Percentiles rank a stretch among this genome's conserved stretches.
phyloP scores from a whole-genome alignment of 2,329 filamentous ascomycete species.

The Aspergillus sp. region DNA sequence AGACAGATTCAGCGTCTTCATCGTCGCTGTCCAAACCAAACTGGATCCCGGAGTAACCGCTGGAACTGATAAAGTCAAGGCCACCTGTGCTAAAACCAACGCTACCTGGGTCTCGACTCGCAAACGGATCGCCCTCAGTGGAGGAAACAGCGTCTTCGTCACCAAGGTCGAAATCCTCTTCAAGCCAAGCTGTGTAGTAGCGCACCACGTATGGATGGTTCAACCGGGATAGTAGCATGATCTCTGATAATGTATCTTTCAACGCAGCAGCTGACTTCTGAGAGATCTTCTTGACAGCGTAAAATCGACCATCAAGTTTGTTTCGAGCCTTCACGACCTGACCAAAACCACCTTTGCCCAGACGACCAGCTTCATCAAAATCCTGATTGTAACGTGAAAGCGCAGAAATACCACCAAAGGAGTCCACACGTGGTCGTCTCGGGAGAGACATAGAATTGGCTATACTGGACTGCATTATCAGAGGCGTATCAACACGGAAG shows the following conservation, averaged over 20 bases:
- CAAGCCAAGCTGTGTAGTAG: conserved; percentile 94
- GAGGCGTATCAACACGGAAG: conserved; percentile 35
- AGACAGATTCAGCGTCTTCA: conserved; percentile 31
- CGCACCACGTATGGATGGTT: conserved; percentile 84
- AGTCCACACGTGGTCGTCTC: conserved; percentile 56
- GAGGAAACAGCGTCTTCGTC: conserved; percentile 39
- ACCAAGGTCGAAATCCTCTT: conserved; percentile 50
- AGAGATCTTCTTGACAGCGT: conserved; percentile 94
- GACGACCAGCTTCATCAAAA: conserved; percentile 79
- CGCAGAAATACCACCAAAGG: conserved; percentile 46
- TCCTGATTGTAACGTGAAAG: conserved; percentile 78
- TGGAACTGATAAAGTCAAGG: conserved; percentile 89
- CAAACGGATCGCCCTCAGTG: conserved; percentile 50
- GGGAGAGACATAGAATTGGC: conserved; percentile 39
- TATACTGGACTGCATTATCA: conserved; percentile 34
- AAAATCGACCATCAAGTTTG: conserved; percentile 86
- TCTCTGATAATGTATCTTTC: conserved; percentile 67
- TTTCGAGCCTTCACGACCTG: conserved; percentile 94
- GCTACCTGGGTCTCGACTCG: conserved; percentile 18
- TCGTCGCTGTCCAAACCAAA: conserved; percentile 57
- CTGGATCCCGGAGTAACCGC: conserved; percentile 66
- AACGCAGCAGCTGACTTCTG: conserved; percentile 64
- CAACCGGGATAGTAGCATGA: conserved; percentile 81
- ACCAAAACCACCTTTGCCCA: conserved; percentile 92
- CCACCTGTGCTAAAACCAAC: conserved; percentile 70